Percentiles rank a stretch among this genome's conserved stretches.
These are phyloP conservation scores for Cordyceps fumosorosea DNA, from an alignment of 2,329 filamentous ascomycete species.

Conservation along the genomic window DNA sequence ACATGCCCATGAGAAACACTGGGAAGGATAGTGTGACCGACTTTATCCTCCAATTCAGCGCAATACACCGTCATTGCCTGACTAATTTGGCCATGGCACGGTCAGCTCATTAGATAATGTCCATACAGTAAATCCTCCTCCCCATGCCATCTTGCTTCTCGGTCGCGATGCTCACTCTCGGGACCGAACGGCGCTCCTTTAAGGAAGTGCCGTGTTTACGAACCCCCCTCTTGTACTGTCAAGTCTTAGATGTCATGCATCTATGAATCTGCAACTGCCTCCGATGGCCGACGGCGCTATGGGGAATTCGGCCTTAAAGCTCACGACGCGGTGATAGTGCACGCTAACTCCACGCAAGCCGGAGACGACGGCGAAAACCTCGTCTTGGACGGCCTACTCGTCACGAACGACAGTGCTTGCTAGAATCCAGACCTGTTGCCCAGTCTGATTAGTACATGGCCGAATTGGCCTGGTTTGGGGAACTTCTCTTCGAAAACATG, in stretches of 20 bases:
- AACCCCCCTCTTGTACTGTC: not conserved
- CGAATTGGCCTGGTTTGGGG: not conserved
- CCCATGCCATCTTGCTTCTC: not conserved
- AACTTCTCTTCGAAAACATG: not conserved
- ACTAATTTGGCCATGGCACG: too few species aligned
- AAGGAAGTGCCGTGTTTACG: not conserved
- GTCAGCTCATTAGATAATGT: too few species aligned
- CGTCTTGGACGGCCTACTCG: not conserved
- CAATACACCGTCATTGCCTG: too few species aligned
- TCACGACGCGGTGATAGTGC: not conserved
- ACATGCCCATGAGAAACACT: too few species aligned
- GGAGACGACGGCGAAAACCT: not conserved
- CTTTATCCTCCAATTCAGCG: too few species aligned
- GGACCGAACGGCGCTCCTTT: not conserved
- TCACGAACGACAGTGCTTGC: too few species aligned
- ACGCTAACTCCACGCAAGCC: not conserved
- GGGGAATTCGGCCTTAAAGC: not conserved
- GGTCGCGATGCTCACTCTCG: not conserved
- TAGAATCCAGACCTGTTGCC: not conserved
- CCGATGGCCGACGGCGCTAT: constrained; percentile 1
- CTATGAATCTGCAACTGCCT: not conserved
- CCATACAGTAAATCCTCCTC: too few species aligned
- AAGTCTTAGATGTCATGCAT: not conserved
- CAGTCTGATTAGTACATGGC: not conserved
- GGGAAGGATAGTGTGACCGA: too few species aligned